Conservation (phyloP, 441 rosid species). For the Manihot esculenta region DNA sequence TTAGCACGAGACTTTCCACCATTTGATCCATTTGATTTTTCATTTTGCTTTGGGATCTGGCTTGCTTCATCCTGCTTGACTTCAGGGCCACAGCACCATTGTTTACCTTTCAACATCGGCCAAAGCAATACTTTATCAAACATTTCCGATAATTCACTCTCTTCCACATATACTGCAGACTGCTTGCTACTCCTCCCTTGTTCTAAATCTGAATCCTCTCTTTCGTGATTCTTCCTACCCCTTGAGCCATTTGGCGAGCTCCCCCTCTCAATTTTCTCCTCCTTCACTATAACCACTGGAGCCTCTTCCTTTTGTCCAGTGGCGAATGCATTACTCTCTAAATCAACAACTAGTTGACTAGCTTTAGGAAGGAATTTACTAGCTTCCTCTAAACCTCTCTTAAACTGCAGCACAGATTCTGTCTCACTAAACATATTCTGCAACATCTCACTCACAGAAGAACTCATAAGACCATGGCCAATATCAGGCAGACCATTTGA, state of each 20-base stretch:
- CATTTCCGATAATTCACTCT: conserved; percentile 44
- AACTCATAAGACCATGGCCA: conserved; percentile 20
- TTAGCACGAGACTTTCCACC: conserved; percentile 33
- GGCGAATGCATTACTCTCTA: conserved; percentile 24
- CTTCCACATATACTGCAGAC: conserved; percentile 43
- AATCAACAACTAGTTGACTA: conserved; percentile 26
- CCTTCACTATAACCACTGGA: conserved; percentile 10
- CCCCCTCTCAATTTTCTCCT: conserved; percentile 27
- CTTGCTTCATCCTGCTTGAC: conserved; percentile 13
- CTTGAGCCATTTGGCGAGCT: conserved; percentile 23
- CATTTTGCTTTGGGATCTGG: conserved; percentile 19
- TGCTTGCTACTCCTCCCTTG: conserved; percentile 64
- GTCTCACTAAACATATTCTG: too few relatives aligned
- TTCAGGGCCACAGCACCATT: conserved; percentile 16
- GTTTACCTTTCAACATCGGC: conserved; percentile 21
- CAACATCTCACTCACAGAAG: conserved; percentile 10
- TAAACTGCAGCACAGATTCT: conserved; percentile 37
- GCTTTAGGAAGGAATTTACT: conserved; percentile 48
- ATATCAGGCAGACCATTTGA: conserved; percentile 8
- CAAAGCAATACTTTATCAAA: conserved; percentile 66
- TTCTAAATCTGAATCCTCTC: conserved; percentile 44
- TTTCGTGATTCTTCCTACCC: conserved; percentile 52
- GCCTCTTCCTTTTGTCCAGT: conserved; percentile 7
- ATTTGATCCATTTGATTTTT: conserved; percentile 25
- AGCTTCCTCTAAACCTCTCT: conserved; percentile 62